Percentiles rank a stretch among this genome's conserved stretches.
These are phyloP conservation scores for Staphylotrichum tortipilum DNA, from an alignment of 495 filamentous ascomycete genomes.

Conservation along the genomic window DNA sequence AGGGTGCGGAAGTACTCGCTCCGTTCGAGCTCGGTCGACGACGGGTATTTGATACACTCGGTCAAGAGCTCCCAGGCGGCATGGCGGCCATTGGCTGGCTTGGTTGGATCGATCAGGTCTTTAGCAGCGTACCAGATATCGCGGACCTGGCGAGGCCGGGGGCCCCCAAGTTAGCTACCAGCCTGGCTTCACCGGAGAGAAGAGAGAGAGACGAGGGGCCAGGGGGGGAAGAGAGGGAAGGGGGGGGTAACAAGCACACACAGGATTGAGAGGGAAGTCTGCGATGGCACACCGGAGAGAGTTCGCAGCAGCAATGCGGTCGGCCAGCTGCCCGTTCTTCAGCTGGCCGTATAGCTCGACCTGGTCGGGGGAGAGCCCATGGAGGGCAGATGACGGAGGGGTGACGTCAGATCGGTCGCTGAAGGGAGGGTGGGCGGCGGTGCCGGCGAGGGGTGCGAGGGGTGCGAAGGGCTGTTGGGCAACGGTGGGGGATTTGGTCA, in stretches of 20 bases:
- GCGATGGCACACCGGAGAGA: constrained; percentile 44
- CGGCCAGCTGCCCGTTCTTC: constrained; percentile 39
- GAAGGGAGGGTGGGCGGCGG: too few relatives aligned
- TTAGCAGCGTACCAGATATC: constrained; percentile 57
- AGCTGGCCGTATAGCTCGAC: constrained; percentile 36
- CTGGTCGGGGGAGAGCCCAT: constrained; percentile 32
- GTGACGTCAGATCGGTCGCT: constrained; percentile 26
- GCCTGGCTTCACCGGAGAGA: too few relatives aligned
- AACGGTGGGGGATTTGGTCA: constrained; percentile 35
- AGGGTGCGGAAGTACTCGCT: constrained; percentile 56
- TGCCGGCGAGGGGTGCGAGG: too few relatives aligned
- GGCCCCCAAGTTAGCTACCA: too few relatives aligned
- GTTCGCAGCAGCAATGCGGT: constrained; percentile 49
- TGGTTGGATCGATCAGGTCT: constrained; percentile 51
- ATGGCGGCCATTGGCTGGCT: constrained; percentile 43
- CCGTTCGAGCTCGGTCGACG: constrained; percentile 55
- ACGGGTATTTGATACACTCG: constrained; percentile 52
- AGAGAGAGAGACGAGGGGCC: too few relatives aligned
- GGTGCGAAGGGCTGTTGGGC: constrained; percentile 18
- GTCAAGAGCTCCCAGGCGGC: constrained; percentile 56
- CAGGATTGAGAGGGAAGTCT: constrained; percentile 49
- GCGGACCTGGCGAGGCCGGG: constrained; percentile 32
- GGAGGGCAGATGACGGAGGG: constrained; percentile 15
- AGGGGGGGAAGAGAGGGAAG: background rate
- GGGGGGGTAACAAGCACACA: constrained; percentile 14